A percentile compares a stretch with the other conserved stretches of the same genome.
Evolutionary conservation across 768 basidiomycete genomes (phyloP).

Genomic region (Boletus vermiculosoides): DNA sequence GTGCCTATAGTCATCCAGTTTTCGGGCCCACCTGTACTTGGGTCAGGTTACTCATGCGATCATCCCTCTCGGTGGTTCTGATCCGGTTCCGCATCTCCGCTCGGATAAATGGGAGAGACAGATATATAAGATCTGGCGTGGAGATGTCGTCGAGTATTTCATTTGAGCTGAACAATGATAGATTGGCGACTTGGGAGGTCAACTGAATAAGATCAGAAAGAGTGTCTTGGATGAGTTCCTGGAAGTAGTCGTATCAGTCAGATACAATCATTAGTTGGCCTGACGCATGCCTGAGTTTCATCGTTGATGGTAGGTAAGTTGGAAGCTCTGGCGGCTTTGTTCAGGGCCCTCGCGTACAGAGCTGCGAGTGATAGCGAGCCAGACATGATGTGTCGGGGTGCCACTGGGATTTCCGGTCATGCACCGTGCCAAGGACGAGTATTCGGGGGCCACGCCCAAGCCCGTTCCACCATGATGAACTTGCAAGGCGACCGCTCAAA

Average conservation of each 20-base stretch:
- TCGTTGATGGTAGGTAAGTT: conserved; percentile 42
- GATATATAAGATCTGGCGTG: conserved; percentile 71
- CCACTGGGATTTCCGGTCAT: not conserved
- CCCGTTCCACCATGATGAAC: conserved; percentile 6
- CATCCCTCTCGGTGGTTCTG: conserved; percentile 51
- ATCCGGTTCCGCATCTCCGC: conserved; percentile 66
- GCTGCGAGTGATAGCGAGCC: conserved; percentile 32
- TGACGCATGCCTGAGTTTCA: conserved; percentile 43
- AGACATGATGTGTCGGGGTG: conserved; percentile 17
- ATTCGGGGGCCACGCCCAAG: conserved; percentile 4
- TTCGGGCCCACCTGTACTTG: conserved; percentile 54
- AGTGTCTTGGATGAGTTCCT: conserved; percentile 61
- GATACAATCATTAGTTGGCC: not conserved
- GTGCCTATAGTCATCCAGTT: conserved; percentile 1
- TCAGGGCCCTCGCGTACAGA: conserved; percentile 42
- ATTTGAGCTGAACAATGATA: conserved; percentile 81
- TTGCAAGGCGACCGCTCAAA: not conserved
- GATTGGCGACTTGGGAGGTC: conserved; percentile 49
- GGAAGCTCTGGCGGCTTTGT: conserved; percentile 37
- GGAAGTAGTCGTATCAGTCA: conserved; percentile 10
- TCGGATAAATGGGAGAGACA: conserved; percentile 66
- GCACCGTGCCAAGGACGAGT: not conserved
- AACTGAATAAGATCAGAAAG: conserved; percentile 56
- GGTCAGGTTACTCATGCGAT: conserved; percentile 55
- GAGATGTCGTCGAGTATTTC: conserved; percentile 81